Percentiles rank a stretch among this genome's conserved stretches.
phyloP scores from a whole-genome alignment of 805 yeast species.

The Lipomyces starkeyi region DNA sequence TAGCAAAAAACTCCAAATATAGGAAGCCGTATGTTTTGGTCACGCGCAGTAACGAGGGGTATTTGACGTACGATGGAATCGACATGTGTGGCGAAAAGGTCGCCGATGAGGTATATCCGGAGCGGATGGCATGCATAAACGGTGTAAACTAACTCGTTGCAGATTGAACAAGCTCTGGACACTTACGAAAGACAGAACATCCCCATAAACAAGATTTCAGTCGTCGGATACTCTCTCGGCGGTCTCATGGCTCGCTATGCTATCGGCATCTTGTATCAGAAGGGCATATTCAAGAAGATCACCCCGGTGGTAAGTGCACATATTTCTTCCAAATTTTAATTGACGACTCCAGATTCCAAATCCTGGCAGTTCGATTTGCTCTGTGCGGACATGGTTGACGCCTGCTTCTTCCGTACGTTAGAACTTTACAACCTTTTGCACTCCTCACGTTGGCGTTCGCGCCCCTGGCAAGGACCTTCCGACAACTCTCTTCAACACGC shows the following conservation, averaged over 20 bases:
- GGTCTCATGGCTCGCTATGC: conserved; percentile 84
- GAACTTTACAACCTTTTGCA: conserved; percentile 64
- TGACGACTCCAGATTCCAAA: background rate
- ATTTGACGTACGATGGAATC: conserved; percentile 83
- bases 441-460: conserved; percentile 73
- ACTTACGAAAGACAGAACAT: conserved; percentile 38
- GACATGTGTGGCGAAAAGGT: conserved; percentile 83
- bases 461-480: conserved; percentile 47
- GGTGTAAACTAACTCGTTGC: conserved; percentile 43
- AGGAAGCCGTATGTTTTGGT: conserved; percentile 47
- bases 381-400: conserved; percentile 7
- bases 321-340: background rate
- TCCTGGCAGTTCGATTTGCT: background rate
- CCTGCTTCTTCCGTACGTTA: conserved; percentile 6
- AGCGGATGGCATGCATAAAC: conserved; percentile 38
- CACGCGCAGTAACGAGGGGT: conserved; percentile 69
- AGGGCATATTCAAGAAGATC: conserved; percentile 58
- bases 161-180: conserved; percentile 37
- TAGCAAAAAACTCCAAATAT: conserved; percentile 29
- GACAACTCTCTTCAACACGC: conserved; percentile 61
- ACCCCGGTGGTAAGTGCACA: conserved; percentile 53
- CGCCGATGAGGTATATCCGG: conserved; percentile 61
- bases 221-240: conserved; percentile 84
- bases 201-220: conserved; percentile 67
- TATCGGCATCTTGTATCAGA: conserved; percentile 68